Conservation (phyloP, 805 yeast species). For the Pichia ethanolica region DNA sequence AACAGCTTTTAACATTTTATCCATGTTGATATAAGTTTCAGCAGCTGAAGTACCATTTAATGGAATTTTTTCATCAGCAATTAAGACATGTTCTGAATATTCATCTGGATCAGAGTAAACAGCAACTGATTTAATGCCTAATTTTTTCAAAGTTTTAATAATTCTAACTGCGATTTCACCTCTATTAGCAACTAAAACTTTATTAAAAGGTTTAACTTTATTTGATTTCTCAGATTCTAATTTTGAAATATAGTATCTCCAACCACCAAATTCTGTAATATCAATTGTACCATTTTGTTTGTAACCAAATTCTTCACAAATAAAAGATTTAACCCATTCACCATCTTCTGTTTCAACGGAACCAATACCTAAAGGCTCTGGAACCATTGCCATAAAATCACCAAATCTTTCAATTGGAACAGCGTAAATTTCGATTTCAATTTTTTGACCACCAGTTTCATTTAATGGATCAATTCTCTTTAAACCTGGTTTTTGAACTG, state of each 20-base stretch:
- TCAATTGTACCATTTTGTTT: constrained; percentile 63
- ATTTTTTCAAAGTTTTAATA: constrained; percentile 75
- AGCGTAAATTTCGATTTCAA: constrained; percentile 76
- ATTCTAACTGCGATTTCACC: constrained; percentile 97
- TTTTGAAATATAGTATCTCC: constrained; percentile 55
- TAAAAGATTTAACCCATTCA: constrained; percentile 82
- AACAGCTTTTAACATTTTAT: constrained; percentile 82
- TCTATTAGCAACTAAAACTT: constrained; percentile 92
- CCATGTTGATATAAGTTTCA: constrained; percentile 81
- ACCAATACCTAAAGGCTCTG: constrained; percentile 93
- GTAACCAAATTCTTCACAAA: constrained; percentile 90
- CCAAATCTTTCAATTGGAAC: constrained; percentile 77
- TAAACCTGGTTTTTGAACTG: constrained; percentile 84
- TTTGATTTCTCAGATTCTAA: constrained; percentile 19
- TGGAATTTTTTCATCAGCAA: constrained; percentile 77
- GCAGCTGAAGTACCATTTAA: constrained; percentile 80
- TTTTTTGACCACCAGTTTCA: constrained; percentile 40
- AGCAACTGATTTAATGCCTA: constrained; percentile 75
- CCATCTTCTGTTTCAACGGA: constrained; percentile 79
- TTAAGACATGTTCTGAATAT: constrained; percentile 76
- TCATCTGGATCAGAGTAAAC: constrained; percentile 87
- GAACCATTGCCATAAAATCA: constrained; percentile 77
- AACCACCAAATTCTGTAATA: constrained; percentile 83
- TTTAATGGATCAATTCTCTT: constrained; percentile 46
- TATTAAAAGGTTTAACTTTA: constrained; percentile 55